Base-by-base conservation (phyloP, 2,329 filamentous ascomycete genomes). In the Hymenoscyphus occultus region DNA sequence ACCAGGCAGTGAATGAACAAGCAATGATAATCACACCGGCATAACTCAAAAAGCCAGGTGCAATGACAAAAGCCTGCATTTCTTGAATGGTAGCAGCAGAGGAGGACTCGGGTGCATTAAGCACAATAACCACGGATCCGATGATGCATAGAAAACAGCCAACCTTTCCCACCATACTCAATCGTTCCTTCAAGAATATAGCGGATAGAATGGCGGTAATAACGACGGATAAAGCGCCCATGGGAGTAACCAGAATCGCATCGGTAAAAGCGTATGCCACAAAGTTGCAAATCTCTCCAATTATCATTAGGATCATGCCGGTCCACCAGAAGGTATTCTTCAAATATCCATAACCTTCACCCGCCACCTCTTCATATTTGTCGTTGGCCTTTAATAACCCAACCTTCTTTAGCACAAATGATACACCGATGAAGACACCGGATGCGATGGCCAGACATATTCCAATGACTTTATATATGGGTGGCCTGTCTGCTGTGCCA, bases 231-330 rank as follows among this genome's bases (percentile, higher is more conserved):
- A 98, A 81, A 3, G 94, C 94, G 68, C 94, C 94, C 62, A 98
- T 82, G 4, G 94, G 93, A 0, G 94, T 97, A 63, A 98, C 94
- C 69, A 98, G 81, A 72, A 98, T 97, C 67, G 94, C 94, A 77
- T 98, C 95, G 68, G 95, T 95, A 73, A 98, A 98, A 64, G 93
- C 92, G 76, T 98, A 98, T 62, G 95, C 95, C 76, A 94, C 92
- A 76, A 98, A 96, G 79, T 99, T 99, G 85, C 92, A 96, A 64
- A 97, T 86, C 78, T 99, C 95, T 71, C 95, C 95, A 56, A 98
- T 73, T 72, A 98, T 97, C 95, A 99, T 98, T 65, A 98, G 83
- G 0, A 82, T 93, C 95, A 99, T 98, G 72, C 95, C 95, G 1
- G 81, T 78, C 95, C 95, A 99, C 95, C 95, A 99, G 81, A 86